Conservation (phyloP, 2,329 filamentous ascomycete species). For the Beauveria sp. region DNA sequence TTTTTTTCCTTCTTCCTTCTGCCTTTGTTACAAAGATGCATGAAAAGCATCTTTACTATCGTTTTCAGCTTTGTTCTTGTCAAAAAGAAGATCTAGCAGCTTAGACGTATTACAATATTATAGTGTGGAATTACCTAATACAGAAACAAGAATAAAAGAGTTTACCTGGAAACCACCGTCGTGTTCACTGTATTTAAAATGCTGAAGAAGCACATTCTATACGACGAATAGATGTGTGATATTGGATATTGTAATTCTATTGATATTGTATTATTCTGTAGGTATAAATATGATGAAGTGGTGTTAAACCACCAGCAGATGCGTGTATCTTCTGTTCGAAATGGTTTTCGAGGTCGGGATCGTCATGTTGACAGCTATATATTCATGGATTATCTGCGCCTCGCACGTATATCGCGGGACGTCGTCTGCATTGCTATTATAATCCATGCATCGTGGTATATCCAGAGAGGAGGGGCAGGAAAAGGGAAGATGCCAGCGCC, state of each 20-base stretch:
- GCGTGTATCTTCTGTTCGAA: background rate
- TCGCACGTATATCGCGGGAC: background rate
- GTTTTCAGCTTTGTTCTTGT: background rate
- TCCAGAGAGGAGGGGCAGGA: background rate
- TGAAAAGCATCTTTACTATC: no score
- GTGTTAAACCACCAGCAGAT: background rate
- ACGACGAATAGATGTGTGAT: no score
- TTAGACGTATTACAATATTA: background rate
- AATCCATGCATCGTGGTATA: background rate
- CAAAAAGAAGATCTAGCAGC: background rate
- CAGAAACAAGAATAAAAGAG: background rate
- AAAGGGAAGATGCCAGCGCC: background rate
- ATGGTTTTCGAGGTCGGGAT: background rate
- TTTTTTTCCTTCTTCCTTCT: background rate
- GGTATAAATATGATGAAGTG: no score
- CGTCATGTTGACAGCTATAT: background rate
- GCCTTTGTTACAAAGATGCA: background rate
- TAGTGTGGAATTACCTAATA: background rate
- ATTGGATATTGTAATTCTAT: background rate
- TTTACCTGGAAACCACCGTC: no score
- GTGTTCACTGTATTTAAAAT: no score
- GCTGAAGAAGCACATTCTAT: no score
- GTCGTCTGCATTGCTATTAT: background rate
- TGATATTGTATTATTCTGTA: background rate
- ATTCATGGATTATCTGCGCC: background rate